These are phyloP conservation scores for Coemansia sp. DNA, from an alignment of 192 early-diverging fungal genomes.

Conservation along the genomic window DNA sequence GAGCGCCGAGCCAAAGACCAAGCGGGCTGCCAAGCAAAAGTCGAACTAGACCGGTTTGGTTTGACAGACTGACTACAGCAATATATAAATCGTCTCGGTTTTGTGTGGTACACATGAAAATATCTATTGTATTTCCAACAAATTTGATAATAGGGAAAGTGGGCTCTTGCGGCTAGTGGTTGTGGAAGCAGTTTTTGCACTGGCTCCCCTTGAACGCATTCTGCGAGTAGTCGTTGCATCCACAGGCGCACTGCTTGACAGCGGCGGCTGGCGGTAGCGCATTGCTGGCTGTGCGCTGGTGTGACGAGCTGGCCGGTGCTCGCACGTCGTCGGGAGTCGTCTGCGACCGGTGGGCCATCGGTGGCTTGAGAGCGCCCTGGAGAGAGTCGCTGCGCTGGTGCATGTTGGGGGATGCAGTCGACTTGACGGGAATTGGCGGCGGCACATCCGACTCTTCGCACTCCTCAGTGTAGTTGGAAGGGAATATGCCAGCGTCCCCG, in stretches of 20 bases:
- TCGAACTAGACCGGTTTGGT: background rate
- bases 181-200: conserved; percentile 85
- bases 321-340: conserved; percentile 31
- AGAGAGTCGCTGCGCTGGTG: conserved; percentile 22
- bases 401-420: conserved; percentile 5
- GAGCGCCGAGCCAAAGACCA: conserved; percentile 29
- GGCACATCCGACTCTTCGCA: conserved; percentile 37
- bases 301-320: background rate
- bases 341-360: conserved; percentile 25
- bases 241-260: conserved; percentile 62
- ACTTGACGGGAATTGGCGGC: conserved; percentile 19
- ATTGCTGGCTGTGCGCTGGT: conserved; percentile 20
- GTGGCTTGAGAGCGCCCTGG: conserved; percentile 36
- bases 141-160: background rate
- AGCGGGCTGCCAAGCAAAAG: conserved; percentile 20
- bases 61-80: background rate
- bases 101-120: too few species aligned
- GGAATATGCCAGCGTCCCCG: conserved; percentile 78
- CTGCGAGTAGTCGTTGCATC: conserved; percentile 69
- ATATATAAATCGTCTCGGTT: too few species aligned
- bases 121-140: too few species aligned
- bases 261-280: conserved; percentile 30
- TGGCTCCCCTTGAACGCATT: conserved; percentile 71
- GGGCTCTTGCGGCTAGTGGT: conserved; percentile 38
- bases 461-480: conserved; percentile 85